Evolutionary conservation across 108 stramenopile species (phyloP), one percentile per base, ranked within the genome.

Genomic region (Skeletonema costatum): DNA sequence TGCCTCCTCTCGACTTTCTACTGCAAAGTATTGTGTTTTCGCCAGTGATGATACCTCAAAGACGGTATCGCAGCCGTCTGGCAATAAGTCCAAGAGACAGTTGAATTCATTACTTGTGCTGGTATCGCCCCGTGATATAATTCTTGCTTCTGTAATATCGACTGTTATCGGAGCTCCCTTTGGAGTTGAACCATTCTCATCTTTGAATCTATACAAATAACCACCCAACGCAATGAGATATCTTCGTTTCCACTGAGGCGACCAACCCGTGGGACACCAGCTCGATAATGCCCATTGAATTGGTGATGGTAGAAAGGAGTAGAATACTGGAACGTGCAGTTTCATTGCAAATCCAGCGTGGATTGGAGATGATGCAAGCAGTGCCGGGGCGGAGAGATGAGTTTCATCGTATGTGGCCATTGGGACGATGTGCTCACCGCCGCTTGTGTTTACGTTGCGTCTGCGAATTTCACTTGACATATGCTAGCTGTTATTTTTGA

Each of bases 171-270:
- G 90, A 9, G 81, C 74, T 51, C 93, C 93, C 72, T 94, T 94
- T 5, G 90, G 89, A 31, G 64, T 39, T 33, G 60, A 14, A 9
- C 84, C 78, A 44, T 75, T 50, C 36, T 78, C 70, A 62, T 89
- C 85, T 60, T 80, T 73, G 66, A 90, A 94, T 76, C 89, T 87
- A 73, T 95, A 95, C 30, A 95, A 75, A 71, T 87, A 93, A n/a
- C 76, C 82, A 41, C 94, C 94, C 53, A 92, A 66, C 8, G 86
- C 81, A 68, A 95, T 86, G 3, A 95, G 53, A 68, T 89, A 83
- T 31, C 94, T 87, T 67, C 71, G 74, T 51, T 87, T 86, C 94
- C 94, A 95, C 8, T 71, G 63, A 6, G 94, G 94, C 12, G 56
- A 63, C 70, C 92, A 81, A 30, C 75, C 75, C 5, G 46, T 66